A percentile compares a stretch with the other conserved stretches of the same genome.
These are phyloP conservation scores for Aureobasidium melanogenum DNA, from an alignment of 2,329 filamentous ascomycete species.

Conservation along the genomic window DNA sequence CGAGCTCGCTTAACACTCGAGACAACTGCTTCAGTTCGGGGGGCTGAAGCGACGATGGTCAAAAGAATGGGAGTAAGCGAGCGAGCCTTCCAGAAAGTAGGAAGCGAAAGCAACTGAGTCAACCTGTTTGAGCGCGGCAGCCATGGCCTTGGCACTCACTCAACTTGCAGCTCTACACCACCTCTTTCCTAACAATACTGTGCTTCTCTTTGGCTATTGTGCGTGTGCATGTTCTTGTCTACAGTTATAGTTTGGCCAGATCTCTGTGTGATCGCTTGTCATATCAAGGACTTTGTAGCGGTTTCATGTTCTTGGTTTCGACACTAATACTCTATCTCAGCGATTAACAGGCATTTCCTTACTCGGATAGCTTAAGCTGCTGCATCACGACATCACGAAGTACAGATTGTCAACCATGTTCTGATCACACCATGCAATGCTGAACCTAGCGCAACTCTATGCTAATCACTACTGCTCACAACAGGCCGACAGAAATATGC, in stretches of 20 bases:
- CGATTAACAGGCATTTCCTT: too few relatives aligned
- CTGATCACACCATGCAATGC: background rate
- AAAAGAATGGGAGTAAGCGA: slow-evolving; percentile 6
- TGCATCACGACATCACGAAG: too few relatives aligned
- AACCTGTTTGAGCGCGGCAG: background rate
- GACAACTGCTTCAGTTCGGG: background rate
- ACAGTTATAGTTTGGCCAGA: background rate
- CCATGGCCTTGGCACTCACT: background rate
- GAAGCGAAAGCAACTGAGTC: background rate
- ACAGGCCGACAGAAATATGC: background rate
- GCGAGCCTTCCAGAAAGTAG: background rate
- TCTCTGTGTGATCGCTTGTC: background rate
- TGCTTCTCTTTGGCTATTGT: background rate
- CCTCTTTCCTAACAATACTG: too few relatives aligned
- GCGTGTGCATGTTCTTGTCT: background rate
- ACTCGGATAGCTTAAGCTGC: too few relatives aligned
- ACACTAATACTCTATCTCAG: too few relatives aligned
- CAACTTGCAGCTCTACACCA: background rate
- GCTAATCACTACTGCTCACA: too few relatives aligned
- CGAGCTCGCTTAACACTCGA: slow-evolving; percentile 3
- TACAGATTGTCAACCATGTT: too few relatives aligned
- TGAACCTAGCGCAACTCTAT: too few relatives aligned
- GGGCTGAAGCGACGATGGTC: background rate
- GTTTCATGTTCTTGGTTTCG: too few relatives aligned
- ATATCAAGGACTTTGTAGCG: background rate